Conservation (phyloP, 2,329 filamentous ascomycete genomes). For the Alternaria consortialis region DNA sequence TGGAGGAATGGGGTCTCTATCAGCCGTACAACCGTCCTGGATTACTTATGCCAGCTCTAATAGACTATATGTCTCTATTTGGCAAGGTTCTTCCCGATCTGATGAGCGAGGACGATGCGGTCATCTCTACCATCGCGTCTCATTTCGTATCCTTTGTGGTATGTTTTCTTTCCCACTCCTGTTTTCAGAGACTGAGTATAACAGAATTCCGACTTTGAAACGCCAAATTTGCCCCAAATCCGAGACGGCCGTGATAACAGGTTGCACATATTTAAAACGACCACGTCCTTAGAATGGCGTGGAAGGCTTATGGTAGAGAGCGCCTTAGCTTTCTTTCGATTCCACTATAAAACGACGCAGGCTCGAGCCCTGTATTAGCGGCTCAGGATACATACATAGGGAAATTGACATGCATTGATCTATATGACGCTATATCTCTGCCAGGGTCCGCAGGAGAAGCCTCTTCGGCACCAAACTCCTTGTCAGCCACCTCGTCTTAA, state of each 20-base stretch:
- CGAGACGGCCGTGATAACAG: neutral
- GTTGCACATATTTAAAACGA: neutral
- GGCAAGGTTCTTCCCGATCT: neutral
- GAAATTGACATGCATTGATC: neutral
- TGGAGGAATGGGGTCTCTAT: conserved; percentile 1
- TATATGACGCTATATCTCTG: neutral
- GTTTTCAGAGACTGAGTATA: neutral
- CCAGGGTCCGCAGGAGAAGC: neutral
- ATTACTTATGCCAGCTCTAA: conserved; percentile 1
- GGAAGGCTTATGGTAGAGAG: neutral
- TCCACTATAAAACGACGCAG: neutral
- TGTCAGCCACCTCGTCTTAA: too few relatives aligned
- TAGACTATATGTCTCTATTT: neutral
- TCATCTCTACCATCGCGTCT: conserved; percentile 1
- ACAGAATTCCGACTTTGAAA: neutral
- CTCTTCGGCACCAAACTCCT: too few relatives aligned
- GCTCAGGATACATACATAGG: neutral
- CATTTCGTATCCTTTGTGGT: neutral
- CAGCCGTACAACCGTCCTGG: neutral
- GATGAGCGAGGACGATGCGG: neutral
- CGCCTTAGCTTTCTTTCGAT: neutral
- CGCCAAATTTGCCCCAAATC: neutral
- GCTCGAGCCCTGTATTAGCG: neutral
- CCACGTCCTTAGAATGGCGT: neutral
- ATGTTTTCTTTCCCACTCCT: neutral